Evolutionary conservation across 2,329 filamentous ascomycete genomes (phyloP), one percentile per base, ranked within the genome.

Genomic region (Xylaria sp.): DNA sequence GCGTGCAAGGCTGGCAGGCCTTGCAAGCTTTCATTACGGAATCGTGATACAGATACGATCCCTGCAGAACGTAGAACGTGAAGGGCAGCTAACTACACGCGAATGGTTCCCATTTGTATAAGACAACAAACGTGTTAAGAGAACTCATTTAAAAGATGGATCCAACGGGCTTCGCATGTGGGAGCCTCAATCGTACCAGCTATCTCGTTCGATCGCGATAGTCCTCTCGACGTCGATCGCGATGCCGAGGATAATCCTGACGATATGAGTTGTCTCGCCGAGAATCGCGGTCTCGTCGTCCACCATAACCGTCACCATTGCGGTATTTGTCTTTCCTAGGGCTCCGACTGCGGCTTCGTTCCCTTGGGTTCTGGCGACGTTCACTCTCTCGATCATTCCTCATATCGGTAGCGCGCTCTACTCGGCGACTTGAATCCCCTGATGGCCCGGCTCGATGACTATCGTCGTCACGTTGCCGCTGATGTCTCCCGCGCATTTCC

Each of bases 401-500:
- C 25, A 28, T 64, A 10, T 64, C 55, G 15, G 20, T 10, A 39
- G 45, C 50, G 34, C 60, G 41, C 9, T 71, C 69, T 8, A 45
- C 36, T 48, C 67, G 63, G 20, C 62, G 66, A 39, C 69, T 63
- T 9, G 63, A 12, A 34, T 73, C 72, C 36, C 60, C 68, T 13
- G 39, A 45, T 18, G 57, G 52, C 23, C 50, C 59, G 15, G 80
- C 76, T 70, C 80, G 62, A 30, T 56, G 69, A 46, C 72, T 77
- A 77, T 58, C 77, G 15, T 75, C 75, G 32, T 78, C 77, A 4
- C 77, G 78, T 43, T 82, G 80, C 45, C 79, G 81, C 60, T 82
- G 81, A 56, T 86, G 81, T 30, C 83, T 82, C 28, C 83, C 83
- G 59, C 84, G 84, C 79, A 91, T 85, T 68, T 92, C 90, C 60